phyloP scores from a whole-genome alignment of 2,329 filamentous ascomycete species.

The Didymosphaeria variabile region DNA sequence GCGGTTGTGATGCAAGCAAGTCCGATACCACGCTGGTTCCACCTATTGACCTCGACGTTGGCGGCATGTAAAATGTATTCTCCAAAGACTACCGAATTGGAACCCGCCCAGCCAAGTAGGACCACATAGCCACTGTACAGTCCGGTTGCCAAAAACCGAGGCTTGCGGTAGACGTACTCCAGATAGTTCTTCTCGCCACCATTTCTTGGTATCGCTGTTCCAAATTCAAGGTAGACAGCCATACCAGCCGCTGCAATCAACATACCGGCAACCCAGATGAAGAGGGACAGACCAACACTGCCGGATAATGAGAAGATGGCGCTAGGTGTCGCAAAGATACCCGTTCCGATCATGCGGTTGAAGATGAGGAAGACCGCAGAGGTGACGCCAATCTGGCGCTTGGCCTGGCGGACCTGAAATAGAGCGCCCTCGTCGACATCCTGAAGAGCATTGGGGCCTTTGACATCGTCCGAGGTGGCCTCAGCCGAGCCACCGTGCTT shows the following conservation, averaged over 20 bases:
- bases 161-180: conserved; percentile 69
- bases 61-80: conserved; percentile 75
- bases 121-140: conserved; percentile 69
- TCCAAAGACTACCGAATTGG: conserved; percentile 74
- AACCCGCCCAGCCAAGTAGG: conserved; percentile 69
- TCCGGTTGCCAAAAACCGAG: conserved; percentile 68
- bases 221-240: conserved; percentile 72
- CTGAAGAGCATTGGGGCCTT: neutral
- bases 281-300: conserved; percentile 68
- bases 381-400: conserved; percentile 40
- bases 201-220: conserved; percentile 70
- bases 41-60: conserved; percentile 67
- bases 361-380: conserved; percentile 57
- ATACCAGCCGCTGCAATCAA: conserved; percentile 70
- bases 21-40: conserved; percentile 73
- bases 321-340: conserved; percentile 71
- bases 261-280: conserved; percentile 71
- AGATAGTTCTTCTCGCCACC: conserved; percentile 75
- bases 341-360: conserved; percentile 72
- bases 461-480: neutral
- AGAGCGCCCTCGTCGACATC: conserved; percentile 36
- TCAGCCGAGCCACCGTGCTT: conserved; percentile 1
- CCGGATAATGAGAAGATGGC: conserved; percentile 66
- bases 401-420: conserved; percentile 35
- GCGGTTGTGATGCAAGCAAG: conserved; percentile 72